Conservation (phyloP, 371 early-diverging fungal species). For the Apophysomyces elegans region DNA sequence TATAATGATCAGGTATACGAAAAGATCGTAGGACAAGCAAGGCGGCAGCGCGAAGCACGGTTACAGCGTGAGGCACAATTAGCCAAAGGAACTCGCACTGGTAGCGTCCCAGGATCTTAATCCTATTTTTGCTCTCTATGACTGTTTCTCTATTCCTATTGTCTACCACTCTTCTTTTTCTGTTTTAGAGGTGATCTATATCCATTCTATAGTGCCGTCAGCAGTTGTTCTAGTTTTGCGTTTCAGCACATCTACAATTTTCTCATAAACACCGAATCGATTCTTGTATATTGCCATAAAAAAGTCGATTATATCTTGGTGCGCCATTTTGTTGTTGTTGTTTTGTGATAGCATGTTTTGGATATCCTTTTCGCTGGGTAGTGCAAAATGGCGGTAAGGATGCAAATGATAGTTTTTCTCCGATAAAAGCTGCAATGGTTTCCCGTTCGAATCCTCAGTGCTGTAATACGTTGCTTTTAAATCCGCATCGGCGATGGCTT, state of each 20-base stretch:
- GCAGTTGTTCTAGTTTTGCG: slow-evolving; percentile 1
- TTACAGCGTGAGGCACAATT: neutral
- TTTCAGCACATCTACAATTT: slow-evolving; percentile 10
- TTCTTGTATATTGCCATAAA: neutral
- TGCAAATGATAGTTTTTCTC: slow-evolving; percentile 56
- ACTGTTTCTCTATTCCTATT: neutral
- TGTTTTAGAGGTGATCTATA: neutral
- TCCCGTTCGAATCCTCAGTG: slow-evolving; percentile 31
- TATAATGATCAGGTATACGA: slow-evolving; percentile 53
- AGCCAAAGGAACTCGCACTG: neutral
- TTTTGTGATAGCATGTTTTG: neutral
- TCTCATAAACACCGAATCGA: slow-evolving; percentile 11
- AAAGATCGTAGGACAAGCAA: slow-evolving; percentile 44
- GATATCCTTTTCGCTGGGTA: slow-evolving; percentile 86
- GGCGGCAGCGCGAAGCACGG: slow-evolving; percentile 33
- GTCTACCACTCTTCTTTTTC: neutral
- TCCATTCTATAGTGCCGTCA: slow-evolving; percentile 1
- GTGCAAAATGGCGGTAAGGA: slow-evolving; percentile 76
- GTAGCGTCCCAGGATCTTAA: neutral
- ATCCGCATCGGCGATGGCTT: slow-evolving; percentile 38
- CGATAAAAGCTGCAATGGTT: slow-evolving; percentile 38
- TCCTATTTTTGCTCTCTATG: too few species aligned
- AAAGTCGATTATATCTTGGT: neutral
- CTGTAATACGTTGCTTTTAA: slow-evolving; percentile 65
- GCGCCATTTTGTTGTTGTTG: neutral